phyloP scores from a whole-genome alignment of 345 rosid species.

The Sonneratia alba region DNA sequence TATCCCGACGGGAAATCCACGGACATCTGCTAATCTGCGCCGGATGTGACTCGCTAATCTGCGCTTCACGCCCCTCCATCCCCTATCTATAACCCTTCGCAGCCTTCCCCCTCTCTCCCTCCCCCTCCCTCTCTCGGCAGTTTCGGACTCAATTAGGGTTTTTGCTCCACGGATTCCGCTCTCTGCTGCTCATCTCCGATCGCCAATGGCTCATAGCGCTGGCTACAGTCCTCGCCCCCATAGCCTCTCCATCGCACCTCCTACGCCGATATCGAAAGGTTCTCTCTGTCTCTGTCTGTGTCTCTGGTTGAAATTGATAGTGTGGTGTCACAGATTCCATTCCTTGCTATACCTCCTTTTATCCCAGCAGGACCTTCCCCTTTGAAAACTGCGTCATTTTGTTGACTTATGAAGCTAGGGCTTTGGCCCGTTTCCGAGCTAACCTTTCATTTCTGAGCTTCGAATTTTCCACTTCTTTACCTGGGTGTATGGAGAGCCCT shows the following conservation, averaged over 20 bases:
- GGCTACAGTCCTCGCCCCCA: slow-evolving; percentile 44
- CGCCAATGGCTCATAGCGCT: slow-evolving; percentile 62
- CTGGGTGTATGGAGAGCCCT: not conserved
- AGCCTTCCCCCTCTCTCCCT: not conserved
- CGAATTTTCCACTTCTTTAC: not conserved
- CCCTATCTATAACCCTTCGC: not conserved
- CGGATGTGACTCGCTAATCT: not conserved
- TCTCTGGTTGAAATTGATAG: not conserved
- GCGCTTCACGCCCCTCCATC: not conserved
- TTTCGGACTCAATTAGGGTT: slow-evolving; percentile 2
- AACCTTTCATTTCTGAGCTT: not conserved
- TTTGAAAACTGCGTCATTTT: not conserved
- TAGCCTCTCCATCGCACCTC: slow-evolving; percentile 51
- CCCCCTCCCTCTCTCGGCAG: slow-evolving; percentile 1
- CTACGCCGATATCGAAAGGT: slow-evolving; percentile 82
- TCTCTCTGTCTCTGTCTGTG: not conserved
- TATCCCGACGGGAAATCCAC: not conserved
- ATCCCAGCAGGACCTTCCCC: not conserved
- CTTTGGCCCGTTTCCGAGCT: not conserved
- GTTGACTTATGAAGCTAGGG: not conserved
- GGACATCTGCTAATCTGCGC: not conserved
- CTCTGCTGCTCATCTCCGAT: slow-evolving; percentile 27
- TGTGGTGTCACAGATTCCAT: not conserved
- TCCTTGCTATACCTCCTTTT: not conserved
- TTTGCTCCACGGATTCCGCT: not conserved